Base-by-base conservation (phyloP, 2,329 filamentous ascomycete species). In the Ophiostoma fasciatum region DNA sequence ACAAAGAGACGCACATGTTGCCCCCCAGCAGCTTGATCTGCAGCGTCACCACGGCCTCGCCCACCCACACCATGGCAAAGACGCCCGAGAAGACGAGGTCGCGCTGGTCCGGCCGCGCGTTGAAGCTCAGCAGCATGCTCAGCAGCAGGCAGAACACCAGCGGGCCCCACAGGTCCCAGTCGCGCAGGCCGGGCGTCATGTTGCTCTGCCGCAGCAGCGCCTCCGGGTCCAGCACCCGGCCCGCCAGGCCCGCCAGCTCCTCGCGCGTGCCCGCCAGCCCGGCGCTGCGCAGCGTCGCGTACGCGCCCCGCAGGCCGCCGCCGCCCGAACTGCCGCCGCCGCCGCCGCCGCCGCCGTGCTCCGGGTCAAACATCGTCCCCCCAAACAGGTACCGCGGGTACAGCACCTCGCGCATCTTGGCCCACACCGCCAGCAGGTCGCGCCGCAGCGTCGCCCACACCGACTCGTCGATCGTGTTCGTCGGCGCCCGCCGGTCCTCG, bases 161-260 rank as follows among this genome's bases (percentile, higher is more conserved):
- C 25, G 90, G 90, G 0, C 90, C 90, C 90, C 90, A 98, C 35
- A 98, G 71, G 66, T 98, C 90, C 90, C 90, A 98, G 61, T 98
- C 87, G 43, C 88, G 68, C 51, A 96, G 61, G 1, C 87, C 87
- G 35, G 92, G 82, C 46, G 79, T 88, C 83, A 94, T 92, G 52
- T 72, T 71, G 46, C 68, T 74, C 54, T 71, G 67, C 39, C 50
- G 59, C 27, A 77, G 59, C 46, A 78, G 54, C 27, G 62, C 55
- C 53, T 78, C 74, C n/a, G 72, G 58, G 54, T 78, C 74, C 58
- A 78, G 62, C 46, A 75, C 70, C 29, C 74, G 60, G 30, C 69
- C 71, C 6, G 73, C 73, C 34, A 78, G 54, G 1, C 71, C 68
- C 0, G 68, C 66, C 30, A 78, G 58, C 56, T 78, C 74, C 38